Conservation (phyloP, 2,329 filamentous ascomycete species). For the Fusarium lateritium region DNA sequence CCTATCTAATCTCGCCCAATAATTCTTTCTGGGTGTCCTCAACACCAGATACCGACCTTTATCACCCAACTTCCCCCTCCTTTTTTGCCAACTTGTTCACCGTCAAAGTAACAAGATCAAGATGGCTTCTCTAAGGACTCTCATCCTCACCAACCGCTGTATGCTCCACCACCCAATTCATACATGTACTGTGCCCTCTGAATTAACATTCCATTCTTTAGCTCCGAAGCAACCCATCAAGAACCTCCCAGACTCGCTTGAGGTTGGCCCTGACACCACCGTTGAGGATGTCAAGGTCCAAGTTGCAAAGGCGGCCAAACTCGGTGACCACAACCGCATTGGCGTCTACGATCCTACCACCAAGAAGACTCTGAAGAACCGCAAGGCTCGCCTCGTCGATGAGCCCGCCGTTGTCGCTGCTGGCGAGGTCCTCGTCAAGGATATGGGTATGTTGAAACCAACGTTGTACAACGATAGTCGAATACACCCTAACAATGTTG, state of each 20-base stretch:
- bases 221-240: slow-evolving; percentile 67
- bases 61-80: slow-evolving; percentile 1
- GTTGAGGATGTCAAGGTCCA: slow-evolving; percentile 72
- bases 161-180: slow-evolving; percentile 18
- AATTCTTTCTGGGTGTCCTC: slow-evolving; percentile 36
- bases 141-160: slow-evolving; percentile 62
- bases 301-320: slow-evolving; percentile 66
- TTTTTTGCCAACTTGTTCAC: slow-evolving; percentile 18
- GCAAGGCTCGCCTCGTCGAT: slow-evolving; percentile 66
- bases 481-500: slow-evolving; percentile 9
- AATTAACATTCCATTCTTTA: slow-evolving; percentile 38
- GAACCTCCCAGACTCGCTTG: slow-evolving; percentile 67
- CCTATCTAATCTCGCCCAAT: slow-evolving; percentile 29
- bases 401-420: slow-evolving; percentile 64
- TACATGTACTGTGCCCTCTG: not conserved
- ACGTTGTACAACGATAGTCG: not conserved
- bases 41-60: slow-evolving; percentile 16
- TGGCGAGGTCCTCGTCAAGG: slow-evolving; percentile 85
- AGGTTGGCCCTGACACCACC: slow-evolving; percentile 65
- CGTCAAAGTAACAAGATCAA: slow-evolving; percentile 22
- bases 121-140: slow-evolving; percentile 54
- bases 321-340: slow-evolving; percentile 72
- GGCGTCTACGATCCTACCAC: slow-evolving; percentile 73
- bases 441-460: slow-evolving; percentile 77
- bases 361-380: slow-evolving; percentile 75